Conservation (phyloP, 225 moss, liverwort and hornwort species). For the Sphagnum contortum region DNA sequence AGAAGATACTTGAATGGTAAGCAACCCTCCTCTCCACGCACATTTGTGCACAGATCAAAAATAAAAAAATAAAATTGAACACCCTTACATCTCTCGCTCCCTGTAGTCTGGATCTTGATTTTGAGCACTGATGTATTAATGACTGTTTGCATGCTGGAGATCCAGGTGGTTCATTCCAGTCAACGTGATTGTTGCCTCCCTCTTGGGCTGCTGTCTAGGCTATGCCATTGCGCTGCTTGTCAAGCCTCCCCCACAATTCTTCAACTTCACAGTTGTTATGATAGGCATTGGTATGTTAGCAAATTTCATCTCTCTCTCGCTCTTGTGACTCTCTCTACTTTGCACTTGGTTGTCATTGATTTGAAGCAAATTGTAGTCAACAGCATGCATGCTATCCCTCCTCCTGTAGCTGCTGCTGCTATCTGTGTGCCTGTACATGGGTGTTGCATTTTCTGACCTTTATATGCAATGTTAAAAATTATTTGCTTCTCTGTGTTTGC, state of each 20-base stretch:
- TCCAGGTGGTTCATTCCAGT: slow-evolving; percentile 98
- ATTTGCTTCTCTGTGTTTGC: too few species aligned
- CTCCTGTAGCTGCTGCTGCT: too few species aligned
- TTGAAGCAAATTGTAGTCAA: too few species aligned
- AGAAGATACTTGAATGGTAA: slow-evolving; percentile 84
- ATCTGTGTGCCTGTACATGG: too few species aligned
- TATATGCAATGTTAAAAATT: too few species aligned
- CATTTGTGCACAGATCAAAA: too few species aligned
- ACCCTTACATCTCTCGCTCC: background rate
- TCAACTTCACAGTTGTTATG: slow-evolving; percentile 84
- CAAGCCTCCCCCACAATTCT: slow-evolving; percentile 76
- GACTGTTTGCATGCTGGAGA: background rate
- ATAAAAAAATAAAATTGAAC: too few species aligned
- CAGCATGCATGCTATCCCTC: too few species aligned
- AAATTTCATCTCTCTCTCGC: too few species aligned
- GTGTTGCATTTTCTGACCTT: too few species aligned
- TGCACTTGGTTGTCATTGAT: too few species aligned
- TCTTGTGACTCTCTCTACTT: too few species aligned
- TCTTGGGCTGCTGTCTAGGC: slow-evolving; percentile 62
- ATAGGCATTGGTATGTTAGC: slow-evolving; percentile 67
- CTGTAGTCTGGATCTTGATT: background rate
- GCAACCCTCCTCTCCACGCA: background rate
- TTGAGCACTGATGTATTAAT: background rate
- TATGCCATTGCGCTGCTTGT: slow-evolving; percentile 58
- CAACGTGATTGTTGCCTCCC: slow-evolving; percentile 55